Conservation (phyloP, 108 stramenopile genomes). For the Cylindrotheca fusiformis region DNA sequence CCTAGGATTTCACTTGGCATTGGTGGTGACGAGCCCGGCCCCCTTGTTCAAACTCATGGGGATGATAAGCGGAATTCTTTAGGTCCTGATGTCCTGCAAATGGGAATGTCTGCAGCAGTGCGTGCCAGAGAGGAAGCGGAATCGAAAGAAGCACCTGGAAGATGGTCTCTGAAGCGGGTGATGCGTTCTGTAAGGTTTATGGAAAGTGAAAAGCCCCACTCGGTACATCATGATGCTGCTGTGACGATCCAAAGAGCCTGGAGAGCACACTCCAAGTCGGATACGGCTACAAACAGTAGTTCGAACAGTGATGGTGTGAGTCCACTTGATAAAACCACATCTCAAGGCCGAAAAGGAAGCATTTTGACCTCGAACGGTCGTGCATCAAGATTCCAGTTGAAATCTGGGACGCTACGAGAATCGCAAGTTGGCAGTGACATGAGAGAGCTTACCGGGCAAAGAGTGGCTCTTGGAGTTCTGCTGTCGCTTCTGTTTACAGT, state of each 20-base stretch:
- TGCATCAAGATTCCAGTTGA: slow-evolving; percentile 23
- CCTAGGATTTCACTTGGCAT: background rate
- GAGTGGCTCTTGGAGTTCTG: slow-evolving; percentile 69
- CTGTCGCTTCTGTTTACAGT: slow-evolving; percentile 47
- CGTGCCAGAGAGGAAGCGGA: slow-evolving; percentile 16
- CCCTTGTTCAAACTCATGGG: too few relatives aligned
- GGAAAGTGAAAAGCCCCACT: slow-evolving; percentile 3
- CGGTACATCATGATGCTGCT: slow-evolving; percentile 25
- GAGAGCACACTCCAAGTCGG: slow-evolving; percentile 16
- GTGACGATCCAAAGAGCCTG: slow-evolving; percentile 47
- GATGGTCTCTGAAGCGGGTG: background rate
- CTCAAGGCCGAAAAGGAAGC: background rate
- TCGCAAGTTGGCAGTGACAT: slow-evolving; percentile 73
- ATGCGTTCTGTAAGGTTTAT: slow-evolving; percentile 5
- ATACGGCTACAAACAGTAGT: background rate
- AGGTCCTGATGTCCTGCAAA: slow-evolving; percentile 13
- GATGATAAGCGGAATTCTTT: slow-evolving; percentile 4
- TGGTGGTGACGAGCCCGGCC: background rate
- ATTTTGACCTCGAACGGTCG: background rate
- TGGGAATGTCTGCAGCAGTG: slow-evolving; percentile 14
- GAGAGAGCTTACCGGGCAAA: slow-evolving; percentile 72
- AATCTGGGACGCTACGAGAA: slow-evolving; percentile 30
- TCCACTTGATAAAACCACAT: background rate
- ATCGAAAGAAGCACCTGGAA: background rate
- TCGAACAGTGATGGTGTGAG: background rate